phyloP scores from a whole-genome alignment of 495 filamentous ascomycete species.

The Penicillium arizonense region DNA sequence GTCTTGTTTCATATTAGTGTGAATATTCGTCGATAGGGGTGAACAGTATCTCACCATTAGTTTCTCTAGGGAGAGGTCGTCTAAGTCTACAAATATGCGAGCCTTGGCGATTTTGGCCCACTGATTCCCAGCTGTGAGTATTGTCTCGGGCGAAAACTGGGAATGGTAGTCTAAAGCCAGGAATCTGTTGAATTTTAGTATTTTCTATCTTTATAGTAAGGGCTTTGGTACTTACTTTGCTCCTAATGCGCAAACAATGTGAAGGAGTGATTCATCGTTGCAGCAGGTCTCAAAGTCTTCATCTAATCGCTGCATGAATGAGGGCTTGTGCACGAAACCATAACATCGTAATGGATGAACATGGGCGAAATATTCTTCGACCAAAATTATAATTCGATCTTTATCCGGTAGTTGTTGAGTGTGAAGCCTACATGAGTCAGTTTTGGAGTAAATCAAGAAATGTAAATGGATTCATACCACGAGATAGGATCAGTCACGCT shows the following conservation, averaged over 20 bases:
- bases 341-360: conserved; percentile 25
- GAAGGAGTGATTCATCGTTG: conserved; percentile 19
- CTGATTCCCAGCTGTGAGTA: conserved; percentile 19
- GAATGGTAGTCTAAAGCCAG: conserved; percentile 8
- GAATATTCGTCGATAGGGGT: not conserved
- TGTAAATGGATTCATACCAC: not conserved
- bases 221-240: conserved; percentile 17
- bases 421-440: conserved; percentile 8
- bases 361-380: conserved; percentile 27
- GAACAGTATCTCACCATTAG: conserved; percentile 15
- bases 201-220: not conserved
- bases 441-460: not conserved
- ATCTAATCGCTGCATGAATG: conserved; percentile 25
- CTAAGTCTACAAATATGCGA: conserved; percentile 21
- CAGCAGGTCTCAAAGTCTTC: conserved; percentile 9
- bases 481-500: not conserved
- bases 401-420: conserved; percentile 11
- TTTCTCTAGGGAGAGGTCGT: conserved; percentile 21
- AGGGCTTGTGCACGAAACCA: conserved; percentile 28
- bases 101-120: conserved; percentile 23
- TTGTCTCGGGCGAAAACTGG: conserved; percentile 5
- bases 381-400: conserved; percentile 8
- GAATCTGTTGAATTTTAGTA: conserved; percentile 4
- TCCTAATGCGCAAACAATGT: conserved; percentile 23
- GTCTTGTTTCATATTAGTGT: conserved; percentile 4